Evolutionary conservation across 345 rosid species (phyloP).

Genomic region (Brassica juncea): DNA sequence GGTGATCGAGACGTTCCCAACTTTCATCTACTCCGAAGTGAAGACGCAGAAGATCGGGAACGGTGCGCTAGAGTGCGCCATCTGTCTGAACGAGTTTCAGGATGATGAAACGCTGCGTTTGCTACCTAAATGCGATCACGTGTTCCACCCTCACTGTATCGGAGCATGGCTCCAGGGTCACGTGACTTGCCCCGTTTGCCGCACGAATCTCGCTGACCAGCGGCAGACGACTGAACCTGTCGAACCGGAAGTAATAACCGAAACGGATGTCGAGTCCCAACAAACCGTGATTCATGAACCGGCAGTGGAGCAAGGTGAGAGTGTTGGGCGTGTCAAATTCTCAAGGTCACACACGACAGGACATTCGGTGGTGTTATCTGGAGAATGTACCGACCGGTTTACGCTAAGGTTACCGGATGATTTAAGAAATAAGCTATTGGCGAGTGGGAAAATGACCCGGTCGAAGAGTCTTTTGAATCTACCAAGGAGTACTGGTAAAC

Average conservation of each 20-base stretch:
- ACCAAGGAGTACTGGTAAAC: conserved; percentile 49
- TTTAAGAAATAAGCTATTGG: conserved; percentile 64
- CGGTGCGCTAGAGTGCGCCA: conserved; percentile 83
- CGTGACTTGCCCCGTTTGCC: conserved; percentile 83
- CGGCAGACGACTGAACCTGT: conserved; percentile 14
- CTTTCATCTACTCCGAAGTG: conserved; percentile 66
- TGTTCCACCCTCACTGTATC: conserved; percentile 77
- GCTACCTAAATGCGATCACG: conserved; percentile 79
- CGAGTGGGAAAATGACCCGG: conserved; percentile 64
- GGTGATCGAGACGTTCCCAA: conserved; percentile 63
- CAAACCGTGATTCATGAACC: conserved; percentile 14
- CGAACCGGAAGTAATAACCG: conserved; percentile 5
- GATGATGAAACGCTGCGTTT: conserved; percentile 86
- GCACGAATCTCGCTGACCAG: conserved; percentile 49
- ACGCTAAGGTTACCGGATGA: conserved; percentile 71
- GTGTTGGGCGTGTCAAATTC: conserved; percentile 42
- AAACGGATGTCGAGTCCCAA: conserved; percentile 30
- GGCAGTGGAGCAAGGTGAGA: conserved; percentile 39
- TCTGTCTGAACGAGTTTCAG: conserved; percentile 73
- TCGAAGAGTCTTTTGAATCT: conserved; percentile 58
- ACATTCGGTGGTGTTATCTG: conserved; percentile 82
- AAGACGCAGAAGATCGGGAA: conserved; percentile 73
- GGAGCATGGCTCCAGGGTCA: conserved; percentile 74
- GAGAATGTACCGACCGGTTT: conserved; percentile 81
- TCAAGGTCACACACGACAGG: conserved; percentile 90